These are phyloP conservation scores for Tuber borchii DNA, from an alignment of 495 filamentous ascomycete genomes.

Conservation along the genomic window DNA sequence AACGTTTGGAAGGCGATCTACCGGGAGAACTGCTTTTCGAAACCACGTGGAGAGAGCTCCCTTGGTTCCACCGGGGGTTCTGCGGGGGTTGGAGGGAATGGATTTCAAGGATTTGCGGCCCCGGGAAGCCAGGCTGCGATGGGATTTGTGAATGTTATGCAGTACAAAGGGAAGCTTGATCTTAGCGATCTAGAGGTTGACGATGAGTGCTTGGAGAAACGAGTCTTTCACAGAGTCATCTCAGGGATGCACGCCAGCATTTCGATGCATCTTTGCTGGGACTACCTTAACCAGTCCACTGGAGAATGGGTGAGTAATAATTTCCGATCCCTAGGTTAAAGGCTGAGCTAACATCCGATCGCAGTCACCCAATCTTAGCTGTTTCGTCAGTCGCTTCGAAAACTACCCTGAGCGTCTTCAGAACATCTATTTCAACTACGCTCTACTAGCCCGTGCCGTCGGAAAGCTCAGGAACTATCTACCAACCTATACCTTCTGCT, in stretches of 20 bases:
- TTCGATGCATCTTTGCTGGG: slow-evolving; percentile 90
- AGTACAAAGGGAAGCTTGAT: slow-evolving; percentile 62
- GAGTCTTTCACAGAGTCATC: slow-evolving; percentile 89
- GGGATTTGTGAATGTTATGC: slow-evolving; percentile 75
- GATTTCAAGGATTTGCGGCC: slow-evolving; percentile 27
- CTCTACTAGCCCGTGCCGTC: slow-evolving; percentile 79
- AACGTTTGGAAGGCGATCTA: slow-evolving; percentile 97
- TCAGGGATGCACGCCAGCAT: slow-evolving; percentile 98
- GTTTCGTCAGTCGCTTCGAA: slow-evolving; percentile 79
- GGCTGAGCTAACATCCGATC: not conserved
- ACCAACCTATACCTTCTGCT: slow-evolving; percentile 81
- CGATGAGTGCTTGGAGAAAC: slow-evolving; percentile 92
- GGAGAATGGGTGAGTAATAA: slow-evolving; percentile 63
- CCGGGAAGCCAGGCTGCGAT: slow-evolving; percentile 58
- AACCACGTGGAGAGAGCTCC: slow-evolving; percentile 48
- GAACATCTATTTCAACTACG: slow-evolving; percentile 99
- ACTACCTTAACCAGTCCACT: slow-evolving; percentile 91
- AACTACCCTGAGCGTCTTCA: slow-evolving; percentile 82
- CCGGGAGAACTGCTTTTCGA: slow-evolving; percentile 92
- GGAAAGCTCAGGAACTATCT: slow-evolving; percentile 85
- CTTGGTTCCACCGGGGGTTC: slow-evolving; percentile 47
- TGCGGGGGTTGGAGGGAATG: slow-evolving; percentile 24
- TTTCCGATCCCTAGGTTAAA: not conserved
- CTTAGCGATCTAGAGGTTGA: slow-evolving; percentile 60
- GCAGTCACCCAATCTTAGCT: slow-evolving; percentile 68